phyloP scores from a whole-genome alignment of 306 rosid genomes.

The Datisca glomerata region DNA sequence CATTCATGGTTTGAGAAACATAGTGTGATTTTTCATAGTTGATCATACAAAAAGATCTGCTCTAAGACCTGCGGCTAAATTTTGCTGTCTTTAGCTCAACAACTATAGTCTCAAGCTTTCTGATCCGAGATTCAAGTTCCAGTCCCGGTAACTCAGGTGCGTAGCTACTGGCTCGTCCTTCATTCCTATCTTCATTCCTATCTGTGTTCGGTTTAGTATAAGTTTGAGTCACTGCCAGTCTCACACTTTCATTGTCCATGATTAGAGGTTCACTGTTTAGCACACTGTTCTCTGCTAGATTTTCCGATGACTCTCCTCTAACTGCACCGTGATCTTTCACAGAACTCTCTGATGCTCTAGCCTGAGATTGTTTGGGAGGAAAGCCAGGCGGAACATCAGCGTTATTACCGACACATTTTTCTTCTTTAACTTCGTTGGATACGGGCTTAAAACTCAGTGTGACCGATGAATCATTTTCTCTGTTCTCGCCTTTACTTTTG shows the following conservation, averaged over 20 bases:
- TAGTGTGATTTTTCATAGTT: too few species aligned
- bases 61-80: background rate
- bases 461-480: background rate
- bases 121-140: constrained; percentile 1
- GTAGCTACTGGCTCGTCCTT: background rate
- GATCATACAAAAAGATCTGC: too few species aligned
- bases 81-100: background rate
- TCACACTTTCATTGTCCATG: too few species aligned
- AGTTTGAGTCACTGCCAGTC: too few species aligned
- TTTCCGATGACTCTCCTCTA: too few species aligned
- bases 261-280: too few species aligned
- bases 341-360: background rate
- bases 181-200: background rate
- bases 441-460: too few species aligned
- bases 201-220: background rate
- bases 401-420: too few species aligned
- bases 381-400: constrained; percentile 1
- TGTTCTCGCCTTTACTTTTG: background rate
- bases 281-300: too few species aligned
- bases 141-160: background rate
- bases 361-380: background rate
- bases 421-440: too few species aligned
- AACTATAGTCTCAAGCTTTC: background rate
- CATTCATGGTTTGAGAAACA: too few species aligned
- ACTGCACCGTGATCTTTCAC: constrained; percentile 3